Base-by-base conservation (phyloP, 768 basidiomycete species). In the Lanmaoa rubissima region DNA sequence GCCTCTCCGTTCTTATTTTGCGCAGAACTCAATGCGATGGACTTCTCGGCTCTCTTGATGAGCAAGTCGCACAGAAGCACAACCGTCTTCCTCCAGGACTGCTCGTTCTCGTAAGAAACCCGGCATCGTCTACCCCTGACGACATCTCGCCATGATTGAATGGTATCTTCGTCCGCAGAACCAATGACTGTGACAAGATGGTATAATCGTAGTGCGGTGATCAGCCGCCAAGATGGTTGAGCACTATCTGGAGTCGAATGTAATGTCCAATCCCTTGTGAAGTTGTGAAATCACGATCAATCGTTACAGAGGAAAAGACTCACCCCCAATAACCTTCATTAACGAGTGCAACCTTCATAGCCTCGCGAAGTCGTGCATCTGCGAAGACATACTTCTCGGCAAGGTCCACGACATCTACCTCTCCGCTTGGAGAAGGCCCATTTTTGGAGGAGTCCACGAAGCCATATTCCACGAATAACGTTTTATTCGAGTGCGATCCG, bases 381-480 rank as follows among this genome's bases (percentile, higher is more conserved):
- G 68, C 56, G 3, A 76, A 65, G 52, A 94, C 82, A 48, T 87
- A 53, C 17, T 65, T 64, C 57, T 84, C 80, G 7, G 87, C 64
- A 10, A 79, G 55, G 17, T 78, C 75, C 53, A 85, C 82, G 2
- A 95, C 73, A 53, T 88, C 82, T 16, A 91, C 78, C 61, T 92
- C 87, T 16, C 82, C 82, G 7, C 72, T 63, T 32, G 73, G 66
- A 11, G 60, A 60, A 7, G 58, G 50, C 10, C 57, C 68, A 12
- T 73, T 68, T 12, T 67, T 52, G 10, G 70, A 61, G 16, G 75
- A 61, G 60, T 80, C 79, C 34, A 89, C 80, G 68, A 98, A 98
- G 0, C 95, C 96, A 71, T 98, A 98, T 69, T 98, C 96, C 21
- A 85, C 79, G 67, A 94, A 89, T 24, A 98, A 70, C 4, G 81